Evolutionary conservation across 2,329 filamentous ascomycete genomes (phyloP).

Genomic region (Cercospora sojina): DNA sequence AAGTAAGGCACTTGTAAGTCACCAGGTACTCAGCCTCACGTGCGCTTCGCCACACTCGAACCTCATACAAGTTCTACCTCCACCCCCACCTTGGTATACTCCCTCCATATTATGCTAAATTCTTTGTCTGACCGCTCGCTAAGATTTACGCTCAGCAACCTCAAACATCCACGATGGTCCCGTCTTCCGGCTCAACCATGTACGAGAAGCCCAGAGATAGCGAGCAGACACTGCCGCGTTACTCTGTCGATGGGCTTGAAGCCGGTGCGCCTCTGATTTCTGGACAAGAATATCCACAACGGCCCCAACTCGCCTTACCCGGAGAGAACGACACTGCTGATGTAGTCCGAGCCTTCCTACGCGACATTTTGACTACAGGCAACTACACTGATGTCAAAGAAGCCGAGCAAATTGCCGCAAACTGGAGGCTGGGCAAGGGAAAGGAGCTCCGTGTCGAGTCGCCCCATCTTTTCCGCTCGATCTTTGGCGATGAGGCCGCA

Average conservation of each 20-base stretch:
- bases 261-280: background rate
- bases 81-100: background rate
- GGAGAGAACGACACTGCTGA: background rate
- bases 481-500: slow-evolving; percentile 21
- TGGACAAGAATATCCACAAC: background rate
- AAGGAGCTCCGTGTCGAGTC: slow-evolving; percentile 21
- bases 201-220: background rate
- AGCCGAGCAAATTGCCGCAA: slow-evolving; percentile 16
- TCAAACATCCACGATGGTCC: background rate
- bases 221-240: background rate
- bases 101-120: background rate
- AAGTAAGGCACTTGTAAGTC: background rate
- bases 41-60: background rate
- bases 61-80: background rate
- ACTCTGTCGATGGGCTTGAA: background rate
- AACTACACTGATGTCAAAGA: background rate
- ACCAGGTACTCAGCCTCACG: background rate
- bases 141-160: background rate
- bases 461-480: slow-evolving; percentile 17
- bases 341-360: background rate
- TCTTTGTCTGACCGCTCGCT: background rate
- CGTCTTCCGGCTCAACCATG: background rate
- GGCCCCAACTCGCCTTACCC: background rate
- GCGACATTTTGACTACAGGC: background rate
- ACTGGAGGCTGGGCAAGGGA: slow-evolving; percentile 26